These are phyloP conservation scores for Pseudoperonospora humuli DNA, from an alignment of 352 stramenopile genomes.

Conservation along the genomic window DNA sequence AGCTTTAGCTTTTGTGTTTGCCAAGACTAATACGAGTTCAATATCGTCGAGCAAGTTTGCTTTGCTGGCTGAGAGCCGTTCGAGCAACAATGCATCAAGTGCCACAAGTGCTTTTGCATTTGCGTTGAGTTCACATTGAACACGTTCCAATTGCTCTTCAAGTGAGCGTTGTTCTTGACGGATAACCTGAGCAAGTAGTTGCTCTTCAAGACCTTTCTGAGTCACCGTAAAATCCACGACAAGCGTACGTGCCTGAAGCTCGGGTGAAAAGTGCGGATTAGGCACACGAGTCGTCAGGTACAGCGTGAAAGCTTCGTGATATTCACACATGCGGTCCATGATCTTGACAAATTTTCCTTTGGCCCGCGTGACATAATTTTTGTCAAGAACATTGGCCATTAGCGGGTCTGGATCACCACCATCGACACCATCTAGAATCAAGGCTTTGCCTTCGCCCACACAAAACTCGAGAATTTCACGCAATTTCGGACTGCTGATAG, in stretches of 20 bases:
- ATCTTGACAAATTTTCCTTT: conserved; percentile 66
- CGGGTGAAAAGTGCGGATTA: too few species aligned
- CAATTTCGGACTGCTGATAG: conserved; percentile 58
- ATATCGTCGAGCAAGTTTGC: conserved; percentile 85
- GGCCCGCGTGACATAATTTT: conserved; percentile 48
- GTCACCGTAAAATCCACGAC: too few species aligned
- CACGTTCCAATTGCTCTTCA: too few species aligned
- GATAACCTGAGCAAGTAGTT: conserved; percentile 84
- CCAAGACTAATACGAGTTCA: conserved; percentile 85
- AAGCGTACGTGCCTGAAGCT: too few species aligned
- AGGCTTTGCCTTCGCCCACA: conserved; percentile 80
- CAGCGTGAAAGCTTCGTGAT: conserved; percentile 52
- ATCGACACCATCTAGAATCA: conserved; percentile 79
- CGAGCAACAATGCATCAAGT: conserved; percentile 81
- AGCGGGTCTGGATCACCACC: conserved; percentile 46
- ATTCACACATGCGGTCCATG: conserved; percentile 61
- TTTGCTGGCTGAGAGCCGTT: conserved; percentile 77
- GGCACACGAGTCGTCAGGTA: conserved; percentile 64
- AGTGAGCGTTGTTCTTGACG: conserved; percentile 87
- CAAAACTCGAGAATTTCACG: conserved; percentile 82
- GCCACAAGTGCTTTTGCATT: conserved; percentile 85
- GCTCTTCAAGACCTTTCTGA: too few species aligned
- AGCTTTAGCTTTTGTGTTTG: conserved; percentile 86
- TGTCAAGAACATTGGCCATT: conserved; percentile 60
- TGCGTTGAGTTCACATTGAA: conserved; percentile 68